Conservation (phyloP, 768 basidiomycete species). For the Chalciporus pseudorubinellus region DNA sequence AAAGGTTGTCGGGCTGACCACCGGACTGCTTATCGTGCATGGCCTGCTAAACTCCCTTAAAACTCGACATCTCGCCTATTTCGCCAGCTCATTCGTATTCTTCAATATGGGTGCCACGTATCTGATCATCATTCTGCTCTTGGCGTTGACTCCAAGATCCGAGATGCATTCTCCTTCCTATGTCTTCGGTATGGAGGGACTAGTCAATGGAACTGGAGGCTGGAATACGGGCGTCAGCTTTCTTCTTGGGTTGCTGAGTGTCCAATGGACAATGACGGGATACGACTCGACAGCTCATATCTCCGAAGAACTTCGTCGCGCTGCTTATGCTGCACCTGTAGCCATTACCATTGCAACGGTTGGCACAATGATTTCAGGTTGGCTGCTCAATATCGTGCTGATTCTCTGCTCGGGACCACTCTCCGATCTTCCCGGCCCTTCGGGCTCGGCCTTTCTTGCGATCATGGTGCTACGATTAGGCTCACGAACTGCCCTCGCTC, state of each 20-base stretch:
- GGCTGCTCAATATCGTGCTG: constrained; percentile 64
- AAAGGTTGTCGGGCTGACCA: constrained; percentile 42
- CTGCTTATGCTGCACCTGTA: constrained; percentile 45
- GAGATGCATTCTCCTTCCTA: constrained; percentile 59
- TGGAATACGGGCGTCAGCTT: constrained; percentile 41
- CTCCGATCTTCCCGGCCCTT: constrained; percentile 47
- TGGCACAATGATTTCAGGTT: constrained; percentile 51
- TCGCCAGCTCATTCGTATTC: constrained; percentile 39
- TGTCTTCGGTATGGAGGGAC: constrained; percentile 48
- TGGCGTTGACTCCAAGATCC: constrained; percentile 41
- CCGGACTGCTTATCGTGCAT: constrained; percentile 40
- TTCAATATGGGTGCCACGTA: constrained; percentile 44
- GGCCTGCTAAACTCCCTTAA: constrained; percentile 46
- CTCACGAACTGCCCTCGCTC: constrained; percentile 43
- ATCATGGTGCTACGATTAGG: constrained; percentile 58
- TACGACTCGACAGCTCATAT: constrained; percentile 28
- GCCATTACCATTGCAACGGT: constrained; percentile 46
- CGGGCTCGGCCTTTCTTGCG: constrained; percentile 54
- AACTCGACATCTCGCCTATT: constrained; percentile 35
- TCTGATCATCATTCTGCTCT: constrained; percentile 42
- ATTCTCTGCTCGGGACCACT: constrained; percentile 57
- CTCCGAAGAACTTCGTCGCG: constrained; percentile 50
- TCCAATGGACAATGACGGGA: constrained; percentile 46
- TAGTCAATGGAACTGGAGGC: constrained; percentile 44
- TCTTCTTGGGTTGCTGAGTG: constrained; percentile 45